A percentile compares a stretch with the other conserved stretches of the same genome.
phyloP scores from a whole-genome alignment of 2,329 filamentous ascomycete genomes.

The Ascochyta viciae-villosae region DNA sequence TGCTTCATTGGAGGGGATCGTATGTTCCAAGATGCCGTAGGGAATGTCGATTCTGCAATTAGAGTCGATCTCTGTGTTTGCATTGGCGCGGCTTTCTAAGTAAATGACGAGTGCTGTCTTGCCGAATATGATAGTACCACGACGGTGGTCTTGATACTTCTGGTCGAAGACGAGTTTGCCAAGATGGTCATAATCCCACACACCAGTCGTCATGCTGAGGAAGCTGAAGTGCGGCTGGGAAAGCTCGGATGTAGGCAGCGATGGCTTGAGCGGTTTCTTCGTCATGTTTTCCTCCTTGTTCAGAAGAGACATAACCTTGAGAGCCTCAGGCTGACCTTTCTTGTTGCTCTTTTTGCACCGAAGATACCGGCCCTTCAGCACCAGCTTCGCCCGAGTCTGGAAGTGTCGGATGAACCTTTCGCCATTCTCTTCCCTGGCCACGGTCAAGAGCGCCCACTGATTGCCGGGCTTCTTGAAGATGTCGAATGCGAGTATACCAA shows the following conservation, averaged over 20 bases:
- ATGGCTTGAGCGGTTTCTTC: slow-evolving; percentile 11
- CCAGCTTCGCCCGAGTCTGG: slow-evolving; percentile 30
- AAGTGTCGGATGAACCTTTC: slow-evolving; percentile 52
- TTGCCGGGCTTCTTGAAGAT: slow-evolving; percentile 51
- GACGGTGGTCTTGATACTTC: slow-evolving; percentile 51
- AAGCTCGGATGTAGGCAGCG: slow-evolving; percentile 11
- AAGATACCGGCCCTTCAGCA: slow-evolving; percentile 20
- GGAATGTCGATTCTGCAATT: slow-evolving; percentile 51
- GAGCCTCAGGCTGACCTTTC: slow-evolving; percentile 31
- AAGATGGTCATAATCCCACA: slow-evolving; percentile 50
- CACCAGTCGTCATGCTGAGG: slow-evolving; percentile 44
- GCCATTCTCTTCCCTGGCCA: slow-evolving; percentile 52
- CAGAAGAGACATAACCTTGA: slow-evolving; percentile 32
- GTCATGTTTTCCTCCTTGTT: slow-evolving; percentile 33
- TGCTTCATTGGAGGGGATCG: slow-evolving; percentile 36
- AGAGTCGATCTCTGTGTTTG: slow-evolving; percentile 18
- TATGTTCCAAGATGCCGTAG: slow-evolving; percentile 52
- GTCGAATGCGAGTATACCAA: slow-evolving; percentile 53
- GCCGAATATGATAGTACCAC: slow-evolving; percentile 50
- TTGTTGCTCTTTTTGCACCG: slow-evolving; percentile 25
- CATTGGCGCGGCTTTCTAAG: slow-evolving; percentile 14
- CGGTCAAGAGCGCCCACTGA: slow-evolving; percentile 54
- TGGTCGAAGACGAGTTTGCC: slow-evolving; percentile 49
- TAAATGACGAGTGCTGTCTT: slow-evolving; percentile 40
- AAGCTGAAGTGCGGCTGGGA: slow-evolving; percentile 35